Base-by-base conservation (phyloP, 768 basidiomycete species). In the Cyclocybe cylindracea region DNA sequence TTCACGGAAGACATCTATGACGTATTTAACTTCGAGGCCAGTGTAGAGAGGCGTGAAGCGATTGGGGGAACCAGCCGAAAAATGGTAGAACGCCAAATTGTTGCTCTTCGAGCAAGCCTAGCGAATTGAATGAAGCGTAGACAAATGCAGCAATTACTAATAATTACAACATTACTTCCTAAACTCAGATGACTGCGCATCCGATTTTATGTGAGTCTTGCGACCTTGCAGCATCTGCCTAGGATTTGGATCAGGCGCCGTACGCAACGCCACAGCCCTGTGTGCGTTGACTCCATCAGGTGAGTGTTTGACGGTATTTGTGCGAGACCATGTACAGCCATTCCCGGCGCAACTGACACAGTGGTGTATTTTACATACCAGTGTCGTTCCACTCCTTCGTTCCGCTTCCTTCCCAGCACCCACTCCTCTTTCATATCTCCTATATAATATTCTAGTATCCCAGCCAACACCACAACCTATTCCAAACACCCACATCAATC, bases 21-120 rank as follows among this genome's bases (percentile, higher is more conserved):
- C 2, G 86, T 99, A 44, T 99, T 98, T 66, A 83, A 98, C 71
- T 99, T 98, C 66, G 96, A 98, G 69, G 87, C 89, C 43, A 92
- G 89, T 56, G 94, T 98, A 10, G 97, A 99, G 76, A 83, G 93
- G 55, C 75, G 95, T 62, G 80, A 89, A 62, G 87, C 95, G 2
- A 92, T 98, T 59, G 97, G 97, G 32, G 97, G 97, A 8, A 85
- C 97, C 4, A 93, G 91, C 66, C 78, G 80, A 52, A 78, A 77
- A 59, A 96, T 93, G 80, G 79, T 99, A 10, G 81, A 87, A 57
- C 75, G 93, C 58, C 96, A 98, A 72, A 86, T 98, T 49, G 69
- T 82, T 13, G 84, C 89, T 3, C 74, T 97, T 58, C 82, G 91
- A 46, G 73, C 75, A 49, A 77, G 78, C 29, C 67, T 94, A 41